Conservation (phyloP, 805 yeast species). For the Lachancea meyersii region DNA sequence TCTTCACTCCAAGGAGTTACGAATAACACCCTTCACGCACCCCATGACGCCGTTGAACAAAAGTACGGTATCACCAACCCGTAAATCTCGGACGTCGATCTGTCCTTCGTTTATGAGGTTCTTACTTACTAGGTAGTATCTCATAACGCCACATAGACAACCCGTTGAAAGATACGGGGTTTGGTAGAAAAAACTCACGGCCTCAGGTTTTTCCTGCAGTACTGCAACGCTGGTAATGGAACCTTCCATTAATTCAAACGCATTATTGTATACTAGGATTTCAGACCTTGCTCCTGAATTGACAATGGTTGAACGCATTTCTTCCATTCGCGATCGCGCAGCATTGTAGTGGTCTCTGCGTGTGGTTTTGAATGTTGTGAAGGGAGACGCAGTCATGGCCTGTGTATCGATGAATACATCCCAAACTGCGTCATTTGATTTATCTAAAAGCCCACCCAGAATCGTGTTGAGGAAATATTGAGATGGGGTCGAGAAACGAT, state of each 20-base stretch:
- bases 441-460: constrained; percentile 22
- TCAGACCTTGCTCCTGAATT: constrained; percentile 38
- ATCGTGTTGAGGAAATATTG: constrained; percentile 28
- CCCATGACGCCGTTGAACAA: constrained; percentile 83
- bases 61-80: constrained; percentile 61
- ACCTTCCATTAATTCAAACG: constrained; percentile 67
- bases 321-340: constrained; percentile 49
- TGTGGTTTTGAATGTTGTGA: constrained; percentile 86
- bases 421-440: constrained; percentile 37
- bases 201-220: constrained; percentile 25
- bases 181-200: constrained; percentile 45
- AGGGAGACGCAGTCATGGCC: constrained; percentile 54
- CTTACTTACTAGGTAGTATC: constrained; percentile 56
- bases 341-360: constrained; percentile 53
- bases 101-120: constrained; percentile 50
- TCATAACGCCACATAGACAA: constrained; percentile 76
- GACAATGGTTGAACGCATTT: constrained; percentile 18
- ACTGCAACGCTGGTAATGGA: constrained; percentile 78
- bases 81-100: constrained; percentile 37
- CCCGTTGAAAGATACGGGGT: constrained; percentile 80
- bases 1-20: constrained; percentile 11
- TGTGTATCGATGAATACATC: constrained; percentile 55
- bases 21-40: constrained; percentile 53
- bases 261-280: constrained; percentile 61
- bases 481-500: not conserved